Evolutionary conservation across 163 green algal genomes (phyloP).

Genomic region (Volvox carteri): DNA sequence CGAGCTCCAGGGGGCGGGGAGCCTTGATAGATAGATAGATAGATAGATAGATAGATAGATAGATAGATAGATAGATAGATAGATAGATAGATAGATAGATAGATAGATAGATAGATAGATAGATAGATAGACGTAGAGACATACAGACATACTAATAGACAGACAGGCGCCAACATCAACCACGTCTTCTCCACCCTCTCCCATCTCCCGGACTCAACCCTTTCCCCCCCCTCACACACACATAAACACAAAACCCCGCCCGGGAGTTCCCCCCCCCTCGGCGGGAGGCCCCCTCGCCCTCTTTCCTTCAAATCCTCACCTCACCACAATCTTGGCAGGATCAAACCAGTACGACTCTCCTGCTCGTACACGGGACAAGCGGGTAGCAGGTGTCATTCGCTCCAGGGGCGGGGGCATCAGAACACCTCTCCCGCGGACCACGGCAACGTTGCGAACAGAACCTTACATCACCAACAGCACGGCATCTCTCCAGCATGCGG

Average conservation of each 20-base stretch:
- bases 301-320: no score
- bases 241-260: no score
- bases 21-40: not conserved
- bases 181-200: not conserved
- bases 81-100: not conserved
- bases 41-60: not conserved
- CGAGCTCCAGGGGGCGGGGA: not conserved
- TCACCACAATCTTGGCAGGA: not conserved
- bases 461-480: not conserved
- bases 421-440: not conserved
- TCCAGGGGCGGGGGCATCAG: not conserved
- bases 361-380: not conserved
- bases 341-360: constrained; percentile 26
- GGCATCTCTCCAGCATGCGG: not conserved
- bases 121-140: not conserved
- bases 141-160: no score
- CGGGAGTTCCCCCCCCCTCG: no score
- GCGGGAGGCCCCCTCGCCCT: no score
- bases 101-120: constrained; percentile 1
- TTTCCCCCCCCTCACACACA: no score
- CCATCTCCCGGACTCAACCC: no score
- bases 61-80: not conserved
- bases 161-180: not conserved
- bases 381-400: no score
- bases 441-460: not conserved